Base-by-base conservation (phyloP, 2,329 filamentous ascomycete species). In the Orbilia oligospora region DNA sequence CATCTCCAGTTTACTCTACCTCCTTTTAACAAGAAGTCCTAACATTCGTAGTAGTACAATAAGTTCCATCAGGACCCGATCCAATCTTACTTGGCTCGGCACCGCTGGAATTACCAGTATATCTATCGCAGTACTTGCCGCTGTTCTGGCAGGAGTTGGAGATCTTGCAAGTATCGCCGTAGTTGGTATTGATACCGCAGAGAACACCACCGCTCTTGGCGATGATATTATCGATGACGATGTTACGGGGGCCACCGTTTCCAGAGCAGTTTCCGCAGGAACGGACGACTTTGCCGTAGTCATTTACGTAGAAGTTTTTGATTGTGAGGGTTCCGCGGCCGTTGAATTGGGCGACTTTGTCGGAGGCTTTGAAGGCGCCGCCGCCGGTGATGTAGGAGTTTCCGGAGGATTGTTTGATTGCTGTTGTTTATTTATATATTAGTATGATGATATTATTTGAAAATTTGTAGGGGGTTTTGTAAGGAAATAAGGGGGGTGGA, bases 221-320 rank as follows among this genome's bases (percentile, higher is more conserved):
- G 3, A 85, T 84, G 18, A 84, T 82, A 22, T 85, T 85, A 80
- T 85, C 83, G 27, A 87, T 83, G 75, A 86, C 83, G 38, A 87
- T 84, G 79, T 86, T 78, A 33, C 73, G 56, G 2, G 73, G 73
- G 1, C 73, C 73, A 30, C 73, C 73, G 63, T 78, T 78, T n/a
- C 76, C 80, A n/a, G 72, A 70, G 79, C 83, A 84, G 84, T 88
- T 88, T 67, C 87, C 87, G 81, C 87, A 87, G 6, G 86, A 86
- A 27, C 86, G 85, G 81, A 86, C 87, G 46, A 87, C 81, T 82
- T 88, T 88, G 72, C 86, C 86, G 77, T 87, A 87, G 82, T 87
- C 75, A 22, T 80, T 68, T 1, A 46, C 70, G 49, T 73, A 67
- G 61, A 76, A 80, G 33, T 79, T 75, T 72, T 69, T 82, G 63